Base-by-base conservation (phyloP, 2,329 filamentous ascomycete species). In the Cordyceps fumosorosea region DNA sequence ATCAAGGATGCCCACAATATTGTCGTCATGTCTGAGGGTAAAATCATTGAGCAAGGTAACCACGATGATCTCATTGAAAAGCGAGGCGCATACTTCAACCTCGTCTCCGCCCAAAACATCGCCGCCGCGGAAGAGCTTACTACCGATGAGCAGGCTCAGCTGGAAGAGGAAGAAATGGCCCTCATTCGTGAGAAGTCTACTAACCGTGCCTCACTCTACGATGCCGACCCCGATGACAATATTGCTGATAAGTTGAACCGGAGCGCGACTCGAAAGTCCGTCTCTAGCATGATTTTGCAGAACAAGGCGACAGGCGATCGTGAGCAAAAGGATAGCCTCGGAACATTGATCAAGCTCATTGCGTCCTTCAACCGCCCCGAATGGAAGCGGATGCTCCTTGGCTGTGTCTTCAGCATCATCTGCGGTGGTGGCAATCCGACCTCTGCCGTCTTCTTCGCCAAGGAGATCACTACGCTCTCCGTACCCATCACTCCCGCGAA, bases 1-100 rank as follows among this genome's bases (percentile, higher is more conserved):
- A 96, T 99, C 78, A 92, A 87, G 74, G 88, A 92, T 65, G 93
- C 93, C 0, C 89, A 98, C 74, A 97, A 96, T 70, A 99, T 99
- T 67, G 90, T 98, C 14, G 93, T 97, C 65, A 93, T 99, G 88
- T 83, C 87, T 5, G 77, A 87, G 64, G 95, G 95, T 14, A 78
- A 81, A n/a, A 96, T 99, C 64, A 82, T 96, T 14, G 95, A 99
- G 75, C 92, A 97, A 74, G 95, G 95, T 57, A 93, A 85, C 0
- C 95, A 98, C 72, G 85, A 93, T 63, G 82, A 89, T 16, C 81
- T 99, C 12, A 78, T 98, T 3, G 84, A 87, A 67, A 80, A 75
- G 64, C 77, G 84, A 65, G 87, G 85, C 22, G 88, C 92, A 10
- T 99, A 98, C 74, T 89, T 84, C 74, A 89, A 87, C 62, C 84